Base-by-base conservation (phyloP, 805 yeast genomes). In the Starmerella powellii region DNA sequence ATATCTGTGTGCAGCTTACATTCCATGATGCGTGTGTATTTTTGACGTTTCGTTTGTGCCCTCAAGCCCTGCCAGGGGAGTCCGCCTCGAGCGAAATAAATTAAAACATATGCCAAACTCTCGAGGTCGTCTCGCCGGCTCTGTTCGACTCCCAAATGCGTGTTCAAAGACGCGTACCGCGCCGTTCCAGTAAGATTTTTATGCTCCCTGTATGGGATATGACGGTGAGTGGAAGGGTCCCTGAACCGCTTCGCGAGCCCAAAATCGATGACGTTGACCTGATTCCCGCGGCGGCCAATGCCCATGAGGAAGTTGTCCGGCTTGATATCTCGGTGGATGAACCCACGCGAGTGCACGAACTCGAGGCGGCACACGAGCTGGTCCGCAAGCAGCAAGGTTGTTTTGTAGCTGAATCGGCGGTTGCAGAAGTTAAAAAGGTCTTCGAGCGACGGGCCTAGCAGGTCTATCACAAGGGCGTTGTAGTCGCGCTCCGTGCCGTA, bases 51-150 rank as follows among this genome's bases (percentile, higher is more conserved):
- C 13, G 95, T 85, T 20, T 88, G 91, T 31, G 97, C 98, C 64
- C 86, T 86, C 57, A 88, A 73, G 3, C 98, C 98, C 65, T 88
- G 98, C 98, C 98, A 88, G 41, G 98, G 98, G 56, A 88, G 74
- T 15, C 94, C 81, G 34, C 98, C 97, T 45, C 94, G 76, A 63
- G 94, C 81, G 61, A 88, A 91, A 65, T 88, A 88, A 54, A 88
- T 83, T 55, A 91, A 71, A 41, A 88, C 96, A 60, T 88, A 88
- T 38, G 95, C 97, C 57, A 88, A 72, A 48, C 91, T 79, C 66
- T 91, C 98, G 55, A 88, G 72, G 62, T 88, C 98, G 64, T 88
- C 98, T 62, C 98, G 76, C 67, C 98, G 78, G 55, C 86, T 78
- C 65, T 88, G 98, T 62, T 88, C 98, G 54, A 88, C 82, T 42